phyloP scores from a whole-genome alignment of 129 eudicot species.

The Dittrichia graveolens region DNA sequence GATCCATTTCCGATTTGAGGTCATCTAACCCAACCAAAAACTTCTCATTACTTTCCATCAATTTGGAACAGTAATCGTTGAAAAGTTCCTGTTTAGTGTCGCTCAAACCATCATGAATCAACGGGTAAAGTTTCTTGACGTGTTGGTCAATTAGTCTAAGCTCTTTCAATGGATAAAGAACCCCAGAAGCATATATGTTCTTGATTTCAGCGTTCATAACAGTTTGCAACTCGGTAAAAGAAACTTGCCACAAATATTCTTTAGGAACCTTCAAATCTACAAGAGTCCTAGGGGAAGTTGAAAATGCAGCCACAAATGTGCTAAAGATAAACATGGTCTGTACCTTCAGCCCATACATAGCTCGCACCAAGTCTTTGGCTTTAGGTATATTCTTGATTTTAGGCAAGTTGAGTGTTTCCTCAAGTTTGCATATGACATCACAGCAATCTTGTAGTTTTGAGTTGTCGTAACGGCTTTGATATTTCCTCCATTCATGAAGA shows the following conservation, averaged over 20 bases:
- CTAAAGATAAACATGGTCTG: slow-evolving; percentile 71
- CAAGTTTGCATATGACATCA: slow-evolving; percentile 52
- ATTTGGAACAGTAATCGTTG: slow-evolving; percentile 30
- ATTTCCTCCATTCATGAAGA: slow-evolving; percentile 78
- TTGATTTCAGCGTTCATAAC: slow-evolving; percentile 58
- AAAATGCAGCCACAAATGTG: slow-evolving; percentile 68
- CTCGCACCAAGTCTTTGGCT: slow-evolving; percentile 83
- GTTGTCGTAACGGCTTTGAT: slow-evolving; percentile 48
- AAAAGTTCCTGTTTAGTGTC: slow-evolving; percentile 42
- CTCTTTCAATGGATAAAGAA: slow-evolving; percentile 60
- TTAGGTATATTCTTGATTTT: slow-evolving; percentile 83
- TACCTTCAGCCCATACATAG: slow-evolving; percentile 89
- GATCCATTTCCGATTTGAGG: slow-evolving; percentile 69
- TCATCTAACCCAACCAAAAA: slow-evolving; percentile 75
- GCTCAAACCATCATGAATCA: slow-evolving; percentile 57
- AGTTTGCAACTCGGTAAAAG: slow-evolving; percentile 64
- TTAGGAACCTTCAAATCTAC: slow-evolving; percentile 59
- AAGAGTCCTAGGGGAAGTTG: slow-evolving; percentile 69
- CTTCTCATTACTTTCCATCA: slow-evolving; percentile 46
- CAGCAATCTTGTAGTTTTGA: slow-evolving; percentile 64
- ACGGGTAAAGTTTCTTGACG: slow-evolving; percentile 59
- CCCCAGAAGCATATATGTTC: slow-evolving; percentile 42
- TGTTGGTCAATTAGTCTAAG: slow-evolving; percentile 53
- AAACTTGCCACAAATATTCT: slow-evolving; percentile 63
- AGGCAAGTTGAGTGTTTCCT: slow-evolving; percentile 62